Evolutionary conservation across 1,284 basidiomycete species (phyloP).

Genomic region (Austropuccinia psidii): DNA sequence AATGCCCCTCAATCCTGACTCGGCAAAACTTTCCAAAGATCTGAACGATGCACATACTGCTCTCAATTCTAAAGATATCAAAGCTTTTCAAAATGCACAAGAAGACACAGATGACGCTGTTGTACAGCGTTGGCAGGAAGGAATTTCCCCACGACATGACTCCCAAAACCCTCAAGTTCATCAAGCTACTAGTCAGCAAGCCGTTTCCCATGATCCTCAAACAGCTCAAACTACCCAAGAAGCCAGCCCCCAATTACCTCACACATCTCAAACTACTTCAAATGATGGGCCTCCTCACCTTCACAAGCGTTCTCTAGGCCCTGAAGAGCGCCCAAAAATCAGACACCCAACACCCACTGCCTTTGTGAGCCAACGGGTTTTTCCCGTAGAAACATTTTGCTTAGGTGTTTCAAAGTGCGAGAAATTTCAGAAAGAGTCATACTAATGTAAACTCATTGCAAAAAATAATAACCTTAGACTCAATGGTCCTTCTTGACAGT

Average conservation of each 20-base stretch:
- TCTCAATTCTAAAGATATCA: no score
- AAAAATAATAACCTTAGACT: neutral
- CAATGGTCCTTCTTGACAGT: constrained; percentile 22
- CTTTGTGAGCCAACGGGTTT: constrained; percentile 1
- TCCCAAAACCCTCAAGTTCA: neutral
- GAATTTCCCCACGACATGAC: neutral
- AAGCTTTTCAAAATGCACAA: no score
- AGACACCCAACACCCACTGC: constrained; percentile 2
- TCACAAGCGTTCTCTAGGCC: constrained; percentile 3
- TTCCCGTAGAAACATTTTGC: neutral
- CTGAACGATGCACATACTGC: neutral
- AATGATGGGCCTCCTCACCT: constrained; percentile 6
- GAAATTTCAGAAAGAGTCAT: neutral
- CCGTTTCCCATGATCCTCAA: neutral
- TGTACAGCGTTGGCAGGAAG: neutral
- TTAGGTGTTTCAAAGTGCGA: neutral
- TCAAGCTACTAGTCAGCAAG: neutral
- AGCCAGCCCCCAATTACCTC: neutral
- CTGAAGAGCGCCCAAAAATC: neutral
- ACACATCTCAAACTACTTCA: neutral
- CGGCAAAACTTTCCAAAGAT: neutral
- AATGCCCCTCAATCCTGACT: neutral
- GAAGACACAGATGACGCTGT: neutral
- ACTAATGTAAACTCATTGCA: neutral
- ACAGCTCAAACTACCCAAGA: neutral